These are phyloP conservation scores for Saprolegnia diclina DNA, from an alignment of 352 stramenopile species.

Conservation along the genomic window DNA sequence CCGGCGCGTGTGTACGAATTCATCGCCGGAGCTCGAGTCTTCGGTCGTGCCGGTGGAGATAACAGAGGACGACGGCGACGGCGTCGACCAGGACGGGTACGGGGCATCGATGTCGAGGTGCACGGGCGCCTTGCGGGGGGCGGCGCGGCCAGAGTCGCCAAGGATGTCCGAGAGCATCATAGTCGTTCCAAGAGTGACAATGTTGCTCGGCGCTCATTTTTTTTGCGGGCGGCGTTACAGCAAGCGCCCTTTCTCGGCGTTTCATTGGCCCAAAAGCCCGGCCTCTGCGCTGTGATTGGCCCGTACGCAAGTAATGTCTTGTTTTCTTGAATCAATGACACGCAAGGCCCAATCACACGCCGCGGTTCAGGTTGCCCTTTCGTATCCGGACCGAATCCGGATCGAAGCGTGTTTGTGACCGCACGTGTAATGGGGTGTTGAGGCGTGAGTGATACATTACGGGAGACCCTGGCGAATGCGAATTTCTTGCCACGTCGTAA, in stretches of 20 bases:
- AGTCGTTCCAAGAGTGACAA: slow-evolving; percentile 15
- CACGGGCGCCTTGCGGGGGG: slow-evolving; percentile 3
- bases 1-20: neutral
- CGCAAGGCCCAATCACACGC: neutral
- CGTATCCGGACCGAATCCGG: neutral
- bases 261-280: neutral
- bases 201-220: slow-evolving; percentile 1
- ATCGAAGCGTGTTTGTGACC: slow-evolving; percentile 1
- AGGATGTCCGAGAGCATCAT: slow-evolving; percentile 15
- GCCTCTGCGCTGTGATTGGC: slow-evolving; percentile 10
- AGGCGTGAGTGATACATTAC: neutral
- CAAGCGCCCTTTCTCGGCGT: neutral
- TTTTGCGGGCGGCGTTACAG: slow-evolving; percentile 10
- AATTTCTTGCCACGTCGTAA: neutral
- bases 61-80: slow-evolving; percentile 4
- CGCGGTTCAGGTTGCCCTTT: neutral
- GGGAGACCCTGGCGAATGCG: neutral
- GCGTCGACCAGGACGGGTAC: slow-evolving; percentile 12
- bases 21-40: slow-evolving; percentile 15
- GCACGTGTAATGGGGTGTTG: slow-evolving; percentile 13
- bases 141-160: neutral
- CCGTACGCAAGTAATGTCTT: neutral
- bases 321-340: slow-evolving; percentile 16
- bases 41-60: slow-evolving; percentile 9
- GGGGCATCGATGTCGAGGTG: slow-evolving; percentile 12